Conservation (phyloP, 2,329 filamentous ascomycete species). For the Penicillium vulpinum region DNA sequence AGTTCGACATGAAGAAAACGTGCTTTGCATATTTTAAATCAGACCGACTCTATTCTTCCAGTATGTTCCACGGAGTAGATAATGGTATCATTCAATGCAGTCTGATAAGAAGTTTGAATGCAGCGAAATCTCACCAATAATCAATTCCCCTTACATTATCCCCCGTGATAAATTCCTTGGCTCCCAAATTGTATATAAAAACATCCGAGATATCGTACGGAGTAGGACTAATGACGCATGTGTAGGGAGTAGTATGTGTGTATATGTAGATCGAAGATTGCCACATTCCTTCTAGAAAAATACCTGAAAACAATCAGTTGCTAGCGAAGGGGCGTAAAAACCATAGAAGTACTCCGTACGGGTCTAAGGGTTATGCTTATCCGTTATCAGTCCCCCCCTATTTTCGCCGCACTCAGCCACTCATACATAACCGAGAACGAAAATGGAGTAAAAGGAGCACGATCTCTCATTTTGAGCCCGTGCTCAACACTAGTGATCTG, state of each 20-base stretch:
- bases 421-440: neutral
- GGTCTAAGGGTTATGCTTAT: neutral
- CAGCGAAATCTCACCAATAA: neutral
- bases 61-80: too few relatives aligned
- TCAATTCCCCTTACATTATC: neutral
- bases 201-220: neutral
- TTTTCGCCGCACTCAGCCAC: neutral
- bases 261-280: neutral
- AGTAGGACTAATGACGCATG: neutral
- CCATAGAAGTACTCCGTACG: too few relatives aligned
- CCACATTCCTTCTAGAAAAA: conserved; percentile 5
- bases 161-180: neutral
- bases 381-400: neutral
- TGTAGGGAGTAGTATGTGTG: neutral
- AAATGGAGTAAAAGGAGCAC: neutral
- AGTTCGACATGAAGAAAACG: neutral
- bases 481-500: neutral
- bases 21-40: neutral
- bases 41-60: neutral
- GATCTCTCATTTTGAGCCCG: neutral
- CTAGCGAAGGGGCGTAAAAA: neutral
- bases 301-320: neutral
- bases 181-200: neutral
- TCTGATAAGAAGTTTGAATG: neutral
- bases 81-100: neutral